Evolutionary conservation across 257 asterid genomes (phyloP).

Genomic region (Misopates orontium): DNA sequence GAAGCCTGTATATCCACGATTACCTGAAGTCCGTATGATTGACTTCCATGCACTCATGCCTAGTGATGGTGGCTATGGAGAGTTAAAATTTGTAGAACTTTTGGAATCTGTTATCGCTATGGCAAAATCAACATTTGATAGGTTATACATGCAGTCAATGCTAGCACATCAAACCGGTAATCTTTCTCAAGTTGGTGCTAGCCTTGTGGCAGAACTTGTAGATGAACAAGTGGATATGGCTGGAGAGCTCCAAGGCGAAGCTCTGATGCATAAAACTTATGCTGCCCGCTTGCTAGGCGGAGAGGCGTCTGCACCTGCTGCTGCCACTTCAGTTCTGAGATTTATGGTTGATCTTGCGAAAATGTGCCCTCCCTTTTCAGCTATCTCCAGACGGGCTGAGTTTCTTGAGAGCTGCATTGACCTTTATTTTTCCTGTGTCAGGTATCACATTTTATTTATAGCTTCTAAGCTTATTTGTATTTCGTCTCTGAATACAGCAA

Average conservation of each 20-base stretch:
- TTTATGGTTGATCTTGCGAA: conserved; percentile 99
- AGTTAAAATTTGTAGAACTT: conserved; percentile 80
- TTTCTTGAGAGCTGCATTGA: conserved; percentile 93
- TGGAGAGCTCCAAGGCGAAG: conserved; percentile 99
- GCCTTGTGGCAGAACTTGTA: conserved; percentile 93
- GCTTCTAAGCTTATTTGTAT: conserved; percentile 14
- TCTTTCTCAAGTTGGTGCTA: conserved; percentile 85
- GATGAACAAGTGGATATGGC: conserved; percentile 76
- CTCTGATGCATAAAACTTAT: conserved; percentile 97
- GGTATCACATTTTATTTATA: conserved; percentile 44
- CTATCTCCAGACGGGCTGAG: conserved; percentile 82
- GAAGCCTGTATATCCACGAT: conserved; percentile 95
- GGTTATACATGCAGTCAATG: conserved; percentile 79
- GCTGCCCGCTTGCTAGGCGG: conserved; percentile 99
- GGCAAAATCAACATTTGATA: conserved; percentile 97
- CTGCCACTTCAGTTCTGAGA: conserved; percentile 95
- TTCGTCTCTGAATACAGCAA: not conserved
- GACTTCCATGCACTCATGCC: conserved; percentile 98
- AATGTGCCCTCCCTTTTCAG: conserved; percentile 94
- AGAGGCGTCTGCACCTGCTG: conserved; percentile 98
- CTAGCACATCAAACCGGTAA: conserved; percentile 83
- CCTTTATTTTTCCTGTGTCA: conserved; percentile 95
- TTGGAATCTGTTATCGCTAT: conserved; percentile 90
- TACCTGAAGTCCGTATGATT: conserved; percentile 99
- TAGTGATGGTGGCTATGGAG: conserved; percentile 69